These are phyloP conservation scores for Sphagnurus paluster DNA, from an alignment of 1,284 basidiomycete species.

Conservation along the genomic window DNA sequence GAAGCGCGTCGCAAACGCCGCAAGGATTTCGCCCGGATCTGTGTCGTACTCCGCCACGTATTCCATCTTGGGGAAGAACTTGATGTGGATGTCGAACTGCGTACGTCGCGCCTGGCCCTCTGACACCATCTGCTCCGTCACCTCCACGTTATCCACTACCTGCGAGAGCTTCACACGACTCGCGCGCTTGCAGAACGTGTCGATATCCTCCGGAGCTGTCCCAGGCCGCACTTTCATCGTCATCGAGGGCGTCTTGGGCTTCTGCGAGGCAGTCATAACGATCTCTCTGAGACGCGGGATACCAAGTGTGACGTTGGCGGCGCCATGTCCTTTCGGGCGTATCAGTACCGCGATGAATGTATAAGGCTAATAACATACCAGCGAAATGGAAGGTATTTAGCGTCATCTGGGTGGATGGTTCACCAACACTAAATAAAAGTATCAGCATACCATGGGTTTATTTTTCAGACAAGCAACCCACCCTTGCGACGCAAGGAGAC, in stretches of 20 bases:
- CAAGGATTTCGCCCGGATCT: conserved; percentile 72
- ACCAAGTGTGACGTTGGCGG: conserved; percentile 98
- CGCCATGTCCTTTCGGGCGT: conserved; percentile 80
- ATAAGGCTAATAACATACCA: conserved; percentile 42
- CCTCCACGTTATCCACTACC: conserved; percentile 82
- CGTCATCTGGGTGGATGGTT: conserved; percentile 99
- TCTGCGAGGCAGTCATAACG: conserved; percentile 97
- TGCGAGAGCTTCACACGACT: conserved; percentile 88
- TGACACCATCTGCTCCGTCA: conserved; percentile 77
- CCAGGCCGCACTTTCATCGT: conserved; percentile 71
- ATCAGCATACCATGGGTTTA: conserved; percentile 1
- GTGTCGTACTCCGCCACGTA: conserved; percentile 88
- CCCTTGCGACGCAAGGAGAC: conserved; percentile 97
- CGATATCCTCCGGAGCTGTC: conserved; percentile 59
- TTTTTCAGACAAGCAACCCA: conserved; percentile 36
- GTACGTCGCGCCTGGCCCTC: conserved; percentile 75
- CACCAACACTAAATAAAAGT: conserved; percentile 74
- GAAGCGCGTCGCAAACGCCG: conserved; percentile 76
- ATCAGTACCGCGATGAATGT: conserved; percentile 10
- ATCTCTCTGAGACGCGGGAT: conserved; percentile 99
- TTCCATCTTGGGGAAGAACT: conserved; percentile 87
- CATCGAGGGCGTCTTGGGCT: conserved; percentile 99
- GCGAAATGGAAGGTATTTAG: conserved; percentile 99
- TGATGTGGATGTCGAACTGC: conserved; percentile 81
- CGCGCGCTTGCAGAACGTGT: conserved; percentile 88